These are phyloP conservation scores for Verticillium dahliae DNA, from an alignment of 2,329 filamentous ascomycete genomes.

Conservation along the genomic window DNA sequence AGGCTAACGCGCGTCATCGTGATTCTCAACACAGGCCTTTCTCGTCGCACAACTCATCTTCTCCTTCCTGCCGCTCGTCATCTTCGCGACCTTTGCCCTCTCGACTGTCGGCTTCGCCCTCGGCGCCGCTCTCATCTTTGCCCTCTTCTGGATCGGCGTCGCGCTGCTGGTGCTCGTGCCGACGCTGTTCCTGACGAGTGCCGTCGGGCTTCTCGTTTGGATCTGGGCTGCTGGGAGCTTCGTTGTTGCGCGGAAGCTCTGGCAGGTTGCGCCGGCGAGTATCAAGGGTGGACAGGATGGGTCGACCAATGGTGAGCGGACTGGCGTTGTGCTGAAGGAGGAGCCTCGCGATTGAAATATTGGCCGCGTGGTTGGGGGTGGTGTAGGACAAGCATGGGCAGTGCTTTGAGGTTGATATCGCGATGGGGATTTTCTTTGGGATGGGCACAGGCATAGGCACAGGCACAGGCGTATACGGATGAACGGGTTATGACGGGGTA, in stretches of 20 bases:
- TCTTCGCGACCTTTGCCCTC: constrained; percentile 62
- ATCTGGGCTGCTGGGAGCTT: constrained; percentile 59
- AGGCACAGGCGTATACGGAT: background rate
- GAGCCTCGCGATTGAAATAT: background rate
- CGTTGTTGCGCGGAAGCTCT: constrained; percentile 38
- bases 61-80: constrained; percentile 57
- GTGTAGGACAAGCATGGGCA: background rate
- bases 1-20: background rate
- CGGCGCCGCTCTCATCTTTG: constrained; percentile 56
- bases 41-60: constrained; percentile 58
- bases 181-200: constrained; percentile 58
- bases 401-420: no score
- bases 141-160: constrained; percentile 60
- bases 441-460: background rate
- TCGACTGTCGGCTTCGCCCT: constrained; percentile 58
- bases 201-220: constrained; percentile 59
- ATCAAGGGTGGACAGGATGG: background rate
- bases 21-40: constrained; percentile 49
- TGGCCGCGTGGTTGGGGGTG: background rate
- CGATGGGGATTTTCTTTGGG: background rate
- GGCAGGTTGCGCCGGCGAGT: constrained; percentile 22
- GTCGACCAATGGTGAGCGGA: background rate
- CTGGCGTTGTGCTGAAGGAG: background rate
- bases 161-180: constrained; percentile 64
- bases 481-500: background rate